A percentile compares a stretch with the other conserved stretches of the same genome.
phyloP scores from a whole-genome alignment of 2,329 filamentous ascomycete genomes.

The Colletotrichum musicola region DNA sequence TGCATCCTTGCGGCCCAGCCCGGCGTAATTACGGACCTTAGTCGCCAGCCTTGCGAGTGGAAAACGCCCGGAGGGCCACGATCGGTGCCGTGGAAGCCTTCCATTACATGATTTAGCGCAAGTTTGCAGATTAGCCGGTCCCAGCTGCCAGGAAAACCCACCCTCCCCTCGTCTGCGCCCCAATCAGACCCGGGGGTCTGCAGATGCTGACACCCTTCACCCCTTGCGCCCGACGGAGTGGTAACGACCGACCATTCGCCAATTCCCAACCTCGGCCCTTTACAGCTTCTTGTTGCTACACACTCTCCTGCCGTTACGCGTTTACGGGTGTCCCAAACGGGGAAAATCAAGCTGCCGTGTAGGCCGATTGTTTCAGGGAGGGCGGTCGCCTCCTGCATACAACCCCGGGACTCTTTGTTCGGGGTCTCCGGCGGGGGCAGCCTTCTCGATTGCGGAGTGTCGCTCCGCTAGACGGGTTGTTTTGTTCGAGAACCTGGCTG shows the following conservation, averaged over 20 bases:
- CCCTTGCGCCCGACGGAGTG: background rate
- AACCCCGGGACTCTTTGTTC: constrained; percentile 2
- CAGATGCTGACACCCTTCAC: constrained; percentile 17
- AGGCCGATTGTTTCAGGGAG: background rate
- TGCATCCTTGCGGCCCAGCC: background rate
- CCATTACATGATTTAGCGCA: background rate
- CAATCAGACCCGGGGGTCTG: background rate
- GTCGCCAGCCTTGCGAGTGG: constrained; percentile 7
- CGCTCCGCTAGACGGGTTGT: too few relatives aligned
- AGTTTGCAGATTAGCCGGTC: constrained; percentile 1
- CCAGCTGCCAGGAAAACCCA: constrained; percentile 18
- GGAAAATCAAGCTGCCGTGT: background rate
- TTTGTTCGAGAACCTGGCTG: too few relatives aligned
- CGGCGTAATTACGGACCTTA: constrained; percentile 3
- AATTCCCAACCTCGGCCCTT: background rate
- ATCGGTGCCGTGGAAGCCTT: background rate
- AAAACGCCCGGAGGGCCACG: background rate
- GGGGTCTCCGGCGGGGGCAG: background rate
- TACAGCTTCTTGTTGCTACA: too few relatives aligned
- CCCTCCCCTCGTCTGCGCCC: constrained; percentile 9
- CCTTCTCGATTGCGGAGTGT: background rate
- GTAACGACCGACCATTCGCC: background rate
- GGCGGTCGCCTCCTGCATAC: background rate
- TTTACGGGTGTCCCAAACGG: background rate
- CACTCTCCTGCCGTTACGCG: background rate